Evolutionary conservation across 371 early-diverging fungal genomes (phyloP).

Genomic region (Blakeslea trispora): DNA sequence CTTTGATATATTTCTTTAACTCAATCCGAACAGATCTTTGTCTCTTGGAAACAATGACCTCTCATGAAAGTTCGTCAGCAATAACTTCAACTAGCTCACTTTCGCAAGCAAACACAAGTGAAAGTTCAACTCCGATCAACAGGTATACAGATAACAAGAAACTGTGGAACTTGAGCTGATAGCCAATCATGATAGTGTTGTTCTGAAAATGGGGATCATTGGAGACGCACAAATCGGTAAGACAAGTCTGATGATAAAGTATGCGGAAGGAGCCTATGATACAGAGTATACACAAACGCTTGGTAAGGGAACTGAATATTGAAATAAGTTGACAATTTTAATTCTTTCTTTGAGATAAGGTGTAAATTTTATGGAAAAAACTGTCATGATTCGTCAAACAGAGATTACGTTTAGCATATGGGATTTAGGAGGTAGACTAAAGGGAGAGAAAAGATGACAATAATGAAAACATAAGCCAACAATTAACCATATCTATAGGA

Average conservation of each 20-base stretch:
- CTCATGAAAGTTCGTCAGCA: background rate
- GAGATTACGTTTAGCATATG: conserved; percentile 98
- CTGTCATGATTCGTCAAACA: conserved; percentile 85
- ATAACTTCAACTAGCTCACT: background rate
- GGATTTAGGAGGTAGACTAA: conserved; percentile 98
- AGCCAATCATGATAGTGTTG: conserved; percentile 57
- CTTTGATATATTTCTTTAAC: too few species aligned
- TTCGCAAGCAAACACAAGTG: background rate
- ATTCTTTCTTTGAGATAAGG: conserved; percentile 49
- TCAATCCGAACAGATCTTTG: too few species aligned
- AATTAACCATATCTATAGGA: conserved; percentile 49
- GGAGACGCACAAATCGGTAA: conserved; percentile 99
- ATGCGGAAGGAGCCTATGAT: conserved; percentile 96
- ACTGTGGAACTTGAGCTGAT: background rate
- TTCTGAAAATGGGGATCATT: conserved; percentile 97
- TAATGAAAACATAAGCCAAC: conserved; percentile 5
- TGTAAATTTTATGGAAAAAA: conserved; percentile 99
- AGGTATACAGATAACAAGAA: conserved; percentile 3
- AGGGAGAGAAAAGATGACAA: too few species aligned
- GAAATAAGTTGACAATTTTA: background rate
- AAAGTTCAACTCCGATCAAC: conserved; percentile 8
- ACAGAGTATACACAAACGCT: conserved; percentile 97
- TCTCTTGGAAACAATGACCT: background rate
- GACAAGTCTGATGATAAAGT: conserved; percentile 97
- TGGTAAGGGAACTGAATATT: conserved; percentile 52